Base-by-base conservation (phyloP, 1,139 yeast species). In the Kurtzmaniella quercitrusa region DNA sequence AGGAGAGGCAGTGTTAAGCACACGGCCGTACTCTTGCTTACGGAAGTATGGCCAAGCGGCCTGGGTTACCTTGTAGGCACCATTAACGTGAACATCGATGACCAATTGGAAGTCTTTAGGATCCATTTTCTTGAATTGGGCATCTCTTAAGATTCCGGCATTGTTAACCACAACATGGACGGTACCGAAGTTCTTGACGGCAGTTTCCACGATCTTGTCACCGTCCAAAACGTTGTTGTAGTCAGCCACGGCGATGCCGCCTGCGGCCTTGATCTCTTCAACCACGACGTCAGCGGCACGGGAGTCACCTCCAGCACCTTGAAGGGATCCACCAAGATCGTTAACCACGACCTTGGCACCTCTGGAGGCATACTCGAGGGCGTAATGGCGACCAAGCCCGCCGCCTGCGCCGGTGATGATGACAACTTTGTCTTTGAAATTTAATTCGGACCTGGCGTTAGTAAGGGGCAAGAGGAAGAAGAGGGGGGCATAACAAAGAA, bases 391-490 rank as follows among this genome's bases (percentile, higher is more conserved):
- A 37, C 98, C 98, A 43, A 93, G 78, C 36, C 98, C 98, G 56
- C 97, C 98, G 52, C 98, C 98, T 42, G 97, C 95, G 40, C 98
- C 98, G 46, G 98, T 93, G 63, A 93, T 82, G 50, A 90, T 79
- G 31, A 89, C 97, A 42, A 90, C 97, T 62, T 85, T 82, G 58
- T 82, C 89, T 56, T 86, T 85, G 58, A 82, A 88, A 16, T 72
- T 65, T 53, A 70, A 58, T 57, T 63, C 57, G 40, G 70, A 63
- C 74, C 46, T 43, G 31, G 14, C 5, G 27, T 18, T 16, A 34
- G 44, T 38, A 40, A n/a, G 38, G 27, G 31, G 29, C 9, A 10
- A 12, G 31, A 6, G 23, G 23, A 21, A 5, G 8, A 5, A 5
- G 8, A 21, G 8, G 4, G 23, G 23, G 23, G 23, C 23, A 21